phyloP scores from a whole-genome alignment of 2,329 filamentous ascomycete genomes.

The Diaporthe caulivora region DNA sequence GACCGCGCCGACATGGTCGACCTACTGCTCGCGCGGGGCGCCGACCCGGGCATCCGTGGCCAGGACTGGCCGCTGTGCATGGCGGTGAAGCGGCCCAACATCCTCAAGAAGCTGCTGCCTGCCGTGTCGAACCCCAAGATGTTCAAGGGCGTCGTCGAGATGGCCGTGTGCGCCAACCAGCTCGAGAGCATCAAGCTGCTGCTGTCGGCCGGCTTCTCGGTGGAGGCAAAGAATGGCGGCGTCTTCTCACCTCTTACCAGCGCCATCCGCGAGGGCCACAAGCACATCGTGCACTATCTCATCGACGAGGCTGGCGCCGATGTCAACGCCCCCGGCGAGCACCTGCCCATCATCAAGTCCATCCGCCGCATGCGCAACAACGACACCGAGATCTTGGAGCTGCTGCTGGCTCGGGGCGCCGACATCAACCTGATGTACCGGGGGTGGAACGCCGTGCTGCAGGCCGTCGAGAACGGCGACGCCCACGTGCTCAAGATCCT shows the following conservation, averaged over 20 bases:
- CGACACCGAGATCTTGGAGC: conserved; percentile 71
- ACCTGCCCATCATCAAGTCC: conserved; percentile 78
- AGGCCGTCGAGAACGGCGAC: conserved; percentile 75
- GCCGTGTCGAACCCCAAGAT: conserved; percentile 69
- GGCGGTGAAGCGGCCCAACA: conserved; percentile 71
- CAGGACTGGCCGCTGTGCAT: conserved; percentile 80
- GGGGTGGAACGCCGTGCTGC: conserved; percentile 75
- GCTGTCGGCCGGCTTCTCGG: conserved; percentile 72
- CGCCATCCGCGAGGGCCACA: conserved; percentile 73
- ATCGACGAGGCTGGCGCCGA: conserved; percentile 73
- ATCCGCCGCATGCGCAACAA: conserved; percentile 68
- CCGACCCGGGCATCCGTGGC: conserved; percentile 72
- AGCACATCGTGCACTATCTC: conserved; percentile 71
- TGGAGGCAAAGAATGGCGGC: conserved; percentile 79
- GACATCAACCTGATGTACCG: conserved; percentile 77
- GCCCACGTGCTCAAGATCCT: conserved; percentile 65
- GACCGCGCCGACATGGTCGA: conserved; percentile 71
- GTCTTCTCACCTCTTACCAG: conserved; percentile 79
- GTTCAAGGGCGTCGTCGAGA: conserved; percentile 76
- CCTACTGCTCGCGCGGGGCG: conserved; percentile 67
- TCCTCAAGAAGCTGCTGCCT: conserved; percentile 70
- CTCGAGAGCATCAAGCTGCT: conserved; percentile 76
- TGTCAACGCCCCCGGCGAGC: conserved; percentile 76
- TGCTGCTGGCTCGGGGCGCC: conserved; percentile 73
- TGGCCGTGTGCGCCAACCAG: conserved; percentile 75